Base-by-base conservation (phyloP, 2,329 filamentous ascomycete genomes). In the Aspergillus tubingensis region DNA sequence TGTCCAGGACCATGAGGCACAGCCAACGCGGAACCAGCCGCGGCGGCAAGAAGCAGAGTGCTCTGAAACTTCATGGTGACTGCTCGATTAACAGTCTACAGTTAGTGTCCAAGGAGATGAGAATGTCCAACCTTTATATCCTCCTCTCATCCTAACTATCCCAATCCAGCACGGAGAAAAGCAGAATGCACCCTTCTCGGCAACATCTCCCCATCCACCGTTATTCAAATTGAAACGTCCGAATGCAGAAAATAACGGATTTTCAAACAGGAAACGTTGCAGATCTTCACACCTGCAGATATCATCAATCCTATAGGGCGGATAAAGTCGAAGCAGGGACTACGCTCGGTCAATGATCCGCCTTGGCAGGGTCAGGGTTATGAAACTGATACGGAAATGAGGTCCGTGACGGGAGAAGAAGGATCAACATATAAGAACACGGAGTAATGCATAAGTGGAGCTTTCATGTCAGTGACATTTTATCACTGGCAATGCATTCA, bases 1-100 rank as follows among this genome's bases (percentile, higher is more conserved):
- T 61, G 53, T 27, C 57, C 57, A 19, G 62, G 63, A n/a, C 58
- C 19, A 44, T 44, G 36, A 21, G 71, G 70, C 53, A 66, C 64
- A 30, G 68, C 70, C 51, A 65, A 57, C 52, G 65, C 68, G 50
- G 64, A 64, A 51, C 63, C 68, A 30, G 70, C 66, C 60, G 62
- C 68, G 27, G 66, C 63, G 43, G 70, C 69, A 25, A 71, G 27
- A 21, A 73, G 51, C 25, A 69, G 50, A 54, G 65, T 50, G 32
- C 32, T 36, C 32, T 62, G 61, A 25, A 72, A 50, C 60, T 61
- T 72, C 70, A 73, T 73, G 23, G 48, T 17, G 17, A 11, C 13
- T 27, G 27, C 25, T n/a, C 10, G 17, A 11, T 27, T 15, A 2
- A 23, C 10, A 15, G 6, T 27, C 44, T 36, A 36, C 32, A 36